These are phyloP conservation scores for Eruca vesicaria DNA, from an alignment of 441 rosid genomes.

Conservation along the genomic window DNA sequence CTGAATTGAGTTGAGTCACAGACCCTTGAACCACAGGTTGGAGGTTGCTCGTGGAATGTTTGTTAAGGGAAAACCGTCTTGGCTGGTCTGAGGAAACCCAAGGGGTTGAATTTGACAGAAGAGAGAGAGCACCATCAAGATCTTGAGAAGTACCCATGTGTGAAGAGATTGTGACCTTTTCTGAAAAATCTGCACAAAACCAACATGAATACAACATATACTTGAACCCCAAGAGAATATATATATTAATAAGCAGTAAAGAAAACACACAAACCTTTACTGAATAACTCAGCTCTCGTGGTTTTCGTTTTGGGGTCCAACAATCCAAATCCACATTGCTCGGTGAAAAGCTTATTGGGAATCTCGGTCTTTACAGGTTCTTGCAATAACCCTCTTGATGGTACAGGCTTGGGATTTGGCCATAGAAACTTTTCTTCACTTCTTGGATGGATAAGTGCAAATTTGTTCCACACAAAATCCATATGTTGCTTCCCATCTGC, in stretches of 20 bases:
- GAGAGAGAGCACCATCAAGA: slow-evolving; percentile 98
- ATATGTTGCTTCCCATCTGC: slow-evolving; percentile 67
- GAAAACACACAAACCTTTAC: slow-evolving; percentile 42
- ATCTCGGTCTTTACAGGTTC: slow-evolving; percentile 42
- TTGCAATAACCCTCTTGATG: slow-evolving; percentile 41
- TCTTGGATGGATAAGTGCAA: slow-evolving; percentile 45
- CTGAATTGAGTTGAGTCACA: slow-evolving; percentile 34
- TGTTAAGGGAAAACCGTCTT: slow-evolving; percentile 43
- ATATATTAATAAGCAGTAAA: not conserved
- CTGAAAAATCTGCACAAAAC: slow-evolving; percentile 40
- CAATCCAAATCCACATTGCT: slow-evolving; percentile 43
- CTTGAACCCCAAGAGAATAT: not conserved
- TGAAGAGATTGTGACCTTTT: slow-evolving; percentile 54
- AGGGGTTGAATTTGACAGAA: slow-evolving; percentile 85
- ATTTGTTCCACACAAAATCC: slow-evolving; percentile 50
- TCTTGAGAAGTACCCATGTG: slow-evolving; percentile 57
- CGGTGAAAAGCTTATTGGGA: slow-evolving; percentile 15
- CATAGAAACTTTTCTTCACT: slow-evolving; percentile 41
- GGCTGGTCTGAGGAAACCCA: slow-evolving; percentile 51
- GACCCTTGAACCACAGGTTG: slow-evolving; percentile 40
- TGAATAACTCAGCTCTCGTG: slow-evolving; percentile 23
- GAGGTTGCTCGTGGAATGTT: slow-evolving; percentile 38
- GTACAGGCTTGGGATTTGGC: slow-evolving; percentile 49
- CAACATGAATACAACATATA: not conserved
- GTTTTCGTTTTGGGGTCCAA: slow-evolving; percentile 24